Conservation (phyloP, 805 yeast species). For the Barnettozyma sp. region DNA sequence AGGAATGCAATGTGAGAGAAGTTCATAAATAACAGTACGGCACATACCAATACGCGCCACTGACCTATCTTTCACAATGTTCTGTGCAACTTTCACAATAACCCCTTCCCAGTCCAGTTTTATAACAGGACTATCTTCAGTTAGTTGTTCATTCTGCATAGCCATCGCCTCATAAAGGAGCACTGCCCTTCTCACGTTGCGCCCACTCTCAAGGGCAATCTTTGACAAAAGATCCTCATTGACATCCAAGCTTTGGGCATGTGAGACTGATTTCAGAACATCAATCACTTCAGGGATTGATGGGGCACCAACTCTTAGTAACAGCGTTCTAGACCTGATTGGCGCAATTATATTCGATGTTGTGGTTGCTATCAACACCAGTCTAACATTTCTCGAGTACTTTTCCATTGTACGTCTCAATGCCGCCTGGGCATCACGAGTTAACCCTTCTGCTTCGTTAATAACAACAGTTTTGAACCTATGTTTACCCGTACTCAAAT, state of each 20-base stretch:
- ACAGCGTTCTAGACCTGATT: conserved; percentile 83
- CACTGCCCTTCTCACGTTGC: conserved; percentile 74
- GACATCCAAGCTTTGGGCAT: conserved; percentile 44
- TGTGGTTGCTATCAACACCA: conserved; percentile 79
- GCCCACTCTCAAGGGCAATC: conserved; percentile 49
- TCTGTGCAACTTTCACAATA: conserved; percentile 54
- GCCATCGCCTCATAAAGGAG: conserved; percentile 77
- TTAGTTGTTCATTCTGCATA: conserved; percentile 55
- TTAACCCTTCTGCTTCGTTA: conserved; percentile 84
- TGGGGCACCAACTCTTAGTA: conserved; percentile 87
- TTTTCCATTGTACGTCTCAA: conserved; percentile 94
- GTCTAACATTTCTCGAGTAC: conserved; percentile 78
- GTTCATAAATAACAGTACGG: conserved; percentile 69
- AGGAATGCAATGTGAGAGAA: conserved; percentile 91
- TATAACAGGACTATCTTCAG: conserved; percentile 43
- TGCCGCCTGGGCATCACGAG: conserved; percentile 94
- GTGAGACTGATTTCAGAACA: conserved; percentile 50
- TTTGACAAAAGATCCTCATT: conserved; percentile 36
- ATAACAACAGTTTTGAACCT: conserved; percentile 77
- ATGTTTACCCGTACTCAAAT: conserved; percentile 47
- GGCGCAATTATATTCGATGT: conserved; percentile 92
- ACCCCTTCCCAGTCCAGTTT: conserved; percentile 90
- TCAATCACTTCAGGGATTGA: conserved; percentile 44
- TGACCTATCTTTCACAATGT: conserved; percentile 53
- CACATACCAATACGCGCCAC: conserved; percentile 51